Base-by-base conservation (phyloP, 257 asterid genomes). In the Leonotis leonurus region DNA sequence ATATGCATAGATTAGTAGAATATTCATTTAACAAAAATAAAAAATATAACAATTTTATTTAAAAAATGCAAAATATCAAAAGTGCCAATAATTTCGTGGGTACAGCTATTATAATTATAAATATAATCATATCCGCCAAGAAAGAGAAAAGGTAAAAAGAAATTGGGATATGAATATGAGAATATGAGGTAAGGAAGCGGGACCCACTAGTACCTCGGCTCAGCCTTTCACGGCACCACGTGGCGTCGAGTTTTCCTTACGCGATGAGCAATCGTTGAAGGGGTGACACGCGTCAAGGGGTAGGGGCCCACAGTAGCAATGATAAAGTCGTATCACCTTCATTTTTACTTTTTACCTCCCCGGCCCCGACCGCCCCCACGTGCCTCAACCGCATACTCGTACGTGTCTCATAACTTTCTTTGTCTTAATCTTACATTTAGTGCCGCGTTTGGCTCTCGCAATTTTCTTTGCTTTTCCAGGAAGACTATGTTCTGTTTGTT, bases 291-390 rank as follows among this genome's bases (percentile, higher is more conserved):
- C 69, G 79, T 75, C 82, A 18, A 10, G 16, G 8, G 8, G 21
- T 9, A 73, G 20, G 56, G 71, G 73, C 79, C 79, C 80, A 62
- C 83, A 40, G 60, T 13, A 61, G 70, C 27, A 40, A 13, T 32
- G 49, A 72, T 54, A 60, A 25, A 22, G 45, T 2, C 18, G 53
- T 21, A 1, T 18, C 72, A 56, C 60, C 24, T 36, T 57, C 30
- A 56, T 46, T 51, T 32, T 29, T 13, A 43, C 64, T 70, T 67
- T 46, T 20, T 45, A 46, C 44, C n/a, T n/a, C n/a, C 17, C 39
- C 71, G 35, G 21, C n/a, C 53, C 65, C 50, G 21, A 58, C 75
- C 87, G 83, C 87, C 76, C 90, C 79, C 72, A 83, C 83, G 82
- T 75, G 85, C 75, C 80, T 67, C 40, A 36, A 68, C 93, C 95